These are phyloP conservation scores for Cryphonectria carpinicola DNA, from an alignment of 2,329 filamentous ascomycete species.

Conservation along the genomic window DNA sequence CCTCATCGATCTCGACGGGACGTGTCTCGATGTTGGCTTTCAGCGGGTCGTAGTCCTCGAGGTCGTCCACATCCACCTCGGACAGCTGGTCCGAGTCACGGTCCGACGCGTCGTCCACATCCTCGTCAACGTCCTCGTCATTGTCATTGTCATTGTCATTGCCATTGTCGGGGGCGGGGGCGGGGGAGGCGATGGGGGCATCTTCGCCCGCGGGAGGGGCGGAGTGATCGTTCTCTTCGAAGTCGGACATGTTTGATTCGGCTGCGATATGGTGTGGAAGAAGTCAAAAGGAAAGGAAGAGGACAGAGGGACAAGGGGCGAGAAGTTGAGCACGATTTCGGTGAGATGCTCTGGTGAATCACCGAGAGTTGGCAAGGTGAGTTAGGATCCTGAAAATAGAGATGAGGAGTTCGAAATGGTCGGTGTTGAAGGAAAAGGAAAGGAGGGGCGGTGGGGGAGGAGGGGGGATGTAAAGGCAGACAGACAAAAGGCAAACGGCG, in stretches of 20 bases:
- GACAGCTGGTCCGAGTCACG: constrained; percentile 64
- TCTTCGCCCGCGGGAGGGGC: constrained; percentile 18
- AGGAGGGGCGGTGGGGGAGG: background rate
- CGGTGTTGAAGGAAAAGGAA: background rate
- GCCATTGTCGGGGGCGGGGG: background rate
- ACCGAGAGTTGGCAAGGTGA: background rate
- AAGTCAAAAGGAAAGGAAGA: background rate
- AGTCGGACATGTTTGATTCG: constrained; percentile 39
- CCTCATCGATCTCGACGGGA: constrained; percentile 70
- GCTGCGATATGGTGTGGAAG: background rate
- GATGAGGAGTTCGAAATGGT: background rate
- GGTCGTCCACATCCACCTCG: constrained; percentile 71
- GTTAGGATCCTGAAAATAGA: background rate
- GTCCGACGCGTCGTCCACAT: constrained; percentile 50
- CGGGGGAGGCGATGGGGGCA: constrained; percentile 11
- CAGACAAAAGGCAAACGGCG: background rate
- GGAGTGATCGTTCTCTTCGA: constrained; percentile 24
- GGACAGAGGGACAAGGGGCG: too few species aligned
- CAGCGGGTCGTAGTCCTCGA: constrained; percentile 70
- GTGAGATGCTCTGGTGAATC: background rate
- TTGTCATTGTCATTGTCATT: constrained; percentile 19
- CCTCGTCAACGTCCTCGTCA: constrained; percentile 5
- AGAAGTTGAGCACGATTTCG: background rate
- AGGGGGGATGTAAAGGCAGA: background rate
- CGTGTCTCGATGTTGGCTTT: constrained; percentile 66